phyloP scores from a whole-genome alignment of 2,329 filamentous ascomycete species.

The Ophiocordyceps camponoti-saundersi region DNA sequence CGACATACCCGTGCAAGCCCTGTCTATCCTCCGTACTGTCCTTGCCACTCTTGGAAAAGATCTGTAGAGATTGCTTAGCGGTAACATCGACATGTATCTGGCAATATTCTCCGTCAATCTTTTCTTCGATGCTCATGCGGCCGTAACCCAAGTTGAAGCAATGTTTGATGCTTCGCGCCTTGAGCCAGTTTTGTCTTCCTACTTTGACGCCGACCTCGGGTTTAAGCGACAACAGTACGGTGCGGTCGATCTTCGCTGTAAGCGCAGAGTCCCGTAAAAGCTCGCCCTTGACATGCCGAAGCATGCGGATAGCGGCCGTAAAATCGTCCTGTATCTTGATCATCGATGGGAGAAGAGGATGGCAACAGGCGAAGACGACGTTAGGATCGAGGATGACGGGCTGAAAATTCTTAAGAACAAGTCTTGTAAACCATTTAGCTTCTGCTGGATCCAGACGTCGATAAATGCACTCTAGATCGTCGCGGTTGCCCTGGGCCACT shows the following conservation, averaged over 20 bases:
- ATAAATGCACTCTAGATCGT: constrained; percentile 38
- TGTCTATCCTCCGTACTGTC: constrained; percentile 62
- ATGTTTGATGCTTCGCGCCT: constrained; percentile 56
- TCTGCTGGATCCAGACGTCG: constrained; percentile 45
- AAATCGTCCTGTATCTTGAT: constrained; percentile 57
- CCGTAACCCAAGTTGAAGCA: constrained; percentile 47
- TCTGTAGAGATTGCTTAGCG: constrained; percentile 37
- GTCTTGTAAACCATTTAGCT: constrained; percentile 73
- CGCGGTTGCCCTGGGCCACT: constrained; percentile 15
- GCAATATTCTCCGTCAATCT: constrained; percentile 81
- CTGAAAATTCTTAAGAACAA: constrained; percentile 62
- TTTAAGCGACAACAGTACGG: constrained; percentile 19
- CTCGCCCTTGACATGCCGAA: constrained; percentile 19
- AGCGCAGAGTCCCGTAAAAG: constrained; percentile 6
- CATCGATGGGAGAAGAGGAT: constrained; percentile 53
- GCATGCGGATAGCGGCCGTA: constrained; percentile 35
- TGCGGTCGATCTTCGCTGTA: constrained; percentile 3
- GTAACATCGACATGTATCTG: constrained; percentile 66
- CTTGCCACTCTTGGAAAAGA: constrained; percentile 87
- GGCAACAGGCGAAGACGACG: constrained; percentile 40
- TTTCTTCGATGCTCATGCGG: constrained; percentile 58
- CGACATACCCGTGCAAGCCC: constrained; percentile 35
- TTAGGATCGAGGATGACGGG: constrained; percentile 44
- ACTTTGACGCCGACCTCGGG: constrained; percentile 46
- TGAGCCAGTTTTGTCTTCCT: constrained; percentile 45